A percentile compares a stretch with the other conserved stretches of the same genome.
These are phyloP conservation scores for Lentinula sp. DNA, from an alignment of 768 basidiomycete genomes.

Conservation along the genomic window DNA sequence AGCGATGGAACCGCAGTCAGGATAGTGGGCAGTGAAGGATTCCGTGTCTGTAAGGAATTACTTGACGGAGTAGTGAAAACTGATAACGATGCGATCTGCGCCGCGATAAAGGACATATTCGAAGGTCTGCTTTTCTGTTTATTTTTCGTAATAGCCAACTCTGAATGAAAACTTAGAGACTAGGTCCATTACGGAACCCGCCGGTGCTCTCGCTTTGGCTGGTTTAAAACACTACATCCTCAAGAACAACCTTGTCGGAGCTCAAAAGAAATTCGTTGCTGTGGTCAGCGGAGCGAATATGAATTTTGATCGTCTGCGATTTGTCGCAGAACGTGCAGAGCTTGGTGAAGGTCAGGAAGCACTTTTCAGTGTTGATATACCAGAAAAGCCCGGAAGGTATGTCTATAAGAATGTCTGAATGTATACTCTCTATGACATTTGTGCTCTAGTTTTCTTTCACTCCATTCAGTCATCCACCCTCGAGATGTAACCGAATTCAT, in stretches of 20 bases:
- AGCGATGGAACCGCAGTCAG: constrained; percentile 97
- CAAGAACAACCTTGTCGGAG: constrained; percentile 74
- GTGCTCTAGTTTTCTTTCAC: constrained; percentile 66
- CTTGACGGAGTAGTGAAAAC: constrained; percentile 81
- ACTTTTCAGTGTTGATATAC: constrained; percentile 88
- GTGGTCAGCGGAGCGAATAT: constrained; percentile 97
- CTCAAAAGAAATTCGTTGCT: constrained; percentile 84
- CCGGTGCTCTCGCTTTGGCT: constrained; percentile 89
- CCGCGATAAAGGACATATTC: constrained; percentile 98
- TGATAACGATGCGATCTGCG: constrained; percentile 95
- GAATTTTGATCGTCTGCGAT: constrained; percentile 95
- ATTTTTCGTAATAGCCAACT: neutral
- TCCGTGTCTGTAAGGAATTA: constrained; percentile 82
- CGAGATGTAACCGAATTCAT: constrained; percentile 93
- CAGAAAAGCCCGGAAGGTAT: constrained; percentile 87
- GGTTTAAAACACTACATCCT: constrained; percentile 86
- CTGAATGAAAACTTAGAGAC: constrained; percentile 55
- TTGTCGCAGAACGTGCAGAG: constrained; percentile 98
- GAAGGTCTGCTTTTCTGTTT: constrained; percentile 55
- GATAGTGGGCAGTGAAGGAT: constrained; percentile 91
- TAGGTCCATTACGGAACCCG: constrained; percentile 92
- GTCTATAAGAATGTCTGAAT: constrained; percentile 14
- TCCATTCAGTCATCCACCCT: constrained; percentile 85
- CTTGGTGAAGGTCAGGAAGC: constrained; percentile 95
- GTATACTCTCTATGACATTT: constrained; percentile 3